phyloP scores from a whole-genome alignment of 345 rosid genomes.

The Citrus glauca region DNA sequence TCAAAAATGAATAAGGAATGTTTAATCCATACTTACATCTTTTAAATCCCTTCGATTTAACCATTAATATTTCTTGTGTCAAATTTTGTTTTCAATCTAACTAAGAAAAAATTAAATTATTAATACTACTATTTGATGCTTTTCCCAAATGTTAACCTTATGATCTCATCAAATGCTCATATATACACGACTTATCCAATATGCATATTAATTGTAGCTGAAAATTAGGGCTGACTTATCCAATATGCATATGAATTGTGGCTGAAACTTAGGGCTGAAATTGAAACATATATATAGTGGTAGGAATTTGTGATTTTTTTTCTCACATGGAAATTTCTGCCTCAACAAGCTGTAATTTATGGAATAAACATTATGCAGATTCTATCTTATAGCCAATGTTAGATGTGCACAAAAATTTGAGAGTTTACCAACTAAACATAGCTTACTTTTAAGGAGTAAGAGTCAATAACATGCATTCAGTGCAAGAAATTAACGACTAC shows the following conservation, averaged over 20 bases:
- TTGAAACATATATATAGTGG: not conserved
- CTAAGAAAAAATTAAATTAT: no score
- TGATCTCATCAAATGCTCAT: no score
- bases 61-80: no score
- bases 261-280: not conserved
- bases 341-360: not conserved
- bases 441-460: no score
- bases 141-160: no score
- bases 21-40: no score
- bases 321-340: not conserved
- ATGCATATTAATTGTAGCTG: not conserved
- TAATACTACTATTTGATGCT: no score
- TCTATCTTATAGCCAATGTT: not conserved
- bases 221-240: not conserved
- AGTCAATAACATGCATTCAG: no score
- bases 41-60: no score
- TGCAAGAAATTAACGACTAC: not conserved
- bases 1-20: no score
- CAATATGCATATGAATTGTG: not conserved
- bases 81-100: no score
- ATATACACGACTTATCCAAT: not conserved
- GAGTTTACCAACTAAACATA: no score
- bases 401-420: not conserved
- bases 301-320: not conserved
- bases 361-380: not conserved